A percentile compares a stretch with the other conserved stretches of the same genome.
Conservation (phyloP, 2,329 filamentous ascomycete species). For the Clonostachys rosea region DNA sequence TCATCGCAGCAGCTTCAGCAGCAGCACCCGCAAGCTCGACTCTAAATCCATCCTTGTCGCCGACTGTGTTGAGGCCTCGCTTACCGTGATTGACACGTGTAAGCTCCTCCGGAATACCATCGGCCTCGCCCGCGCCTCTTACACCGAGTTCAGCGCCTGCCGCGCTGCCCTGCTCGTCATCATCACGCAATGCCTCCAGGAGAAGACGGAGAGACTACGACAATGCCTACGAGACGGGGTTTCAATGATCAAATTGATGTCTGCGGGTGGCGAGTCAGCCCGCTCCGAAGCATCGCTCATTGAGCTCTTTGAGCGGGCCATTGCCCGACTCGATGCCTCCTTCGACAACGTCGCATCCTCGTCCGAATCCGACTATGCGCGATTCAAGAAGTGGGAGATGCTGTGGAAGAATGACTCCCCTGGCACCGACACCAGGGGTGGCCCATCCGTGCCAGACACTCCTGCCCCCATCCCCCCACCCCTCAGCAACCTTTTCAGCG, state of each 20-base stretch:
- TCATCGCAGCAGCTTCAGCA: slow-evolving; percentile 13
- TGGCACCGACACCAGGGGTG: slow-evolving; percentile 12
- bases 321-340: slow-evolving; percentile 35
- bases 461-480: background rate
- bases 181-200: slow-evolving; percentile 29
- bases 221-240: slow-evolving; percentile 42
- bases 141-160: slow-evolving; percentile 51
- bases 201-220: slow-evolving; percentile 30
- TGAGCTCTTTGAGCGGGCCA: slow-evolving; percentile 44
- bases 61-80: slow-evolving; percentile 46
- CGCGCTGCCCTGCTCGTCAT: slow-evolving; percentile 46
- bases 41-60: slow-evolving; percentile 34
- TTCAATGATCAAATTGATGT: slow-evolving; percentile 46
- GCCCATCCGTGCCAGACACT: background rate
- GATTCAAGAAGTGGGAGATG: slow-evolving; percentile 47
- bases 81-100: slow-evolving; percentile 44
- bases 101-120: slow-evolving; percentile 40
- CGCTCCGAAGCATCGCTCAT: slow-evolving; percentile 45
- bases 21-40: slow-evolving; percentile 18
- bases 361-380: slow-evolving; percentile 42
- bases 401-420: slow-evolving; percentile 33
- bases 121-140: slow-evolving; percentile 49
- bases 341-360: slow-evolving; percentile 20
- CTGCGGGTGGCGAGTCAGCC: slow-evolving; percentile 44
- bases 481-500: background rate